phyloP scores from a whole-genome alignment of 441 rosid genomes.

The Viola pubescens region DNA sequence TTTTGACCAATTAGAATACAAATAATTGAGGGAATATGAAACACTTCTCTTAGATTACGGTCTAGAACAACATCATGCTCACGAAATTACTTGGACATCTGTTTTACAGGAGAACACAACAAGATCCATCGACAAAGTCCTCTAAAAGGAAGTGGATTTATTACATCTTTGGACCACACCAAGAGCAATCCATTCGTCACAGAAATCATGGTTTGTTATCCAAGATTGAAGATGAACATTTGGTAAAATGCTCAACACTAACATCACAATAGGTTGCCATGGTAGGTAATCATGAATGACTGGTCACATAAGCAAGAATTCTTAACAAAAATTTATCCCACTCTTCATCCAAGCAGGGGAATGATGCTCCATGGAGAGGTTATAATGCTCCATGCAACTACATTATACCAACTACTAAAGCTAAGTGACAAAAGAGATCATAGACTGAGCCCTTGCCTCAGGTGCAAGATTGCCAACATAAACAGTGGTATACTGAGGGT shows the following conservation, averaged over 20 bases:
- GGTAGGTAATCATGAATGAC: not conserved
- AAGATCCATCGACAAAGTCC: not conserved
- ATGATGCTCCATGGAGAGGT: too few relatives aligned
- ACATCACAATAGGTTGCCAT: not conserved
- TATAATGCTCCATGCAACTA: too few relatives aligned
- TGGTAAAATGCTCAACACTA: too few relatives aligned
- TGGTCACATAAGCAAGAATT: not conserved
- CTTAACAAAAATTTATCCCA: not conserved
- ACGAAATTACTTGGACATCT: not conserved
- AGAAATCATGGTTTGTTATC: too few relatives aligned
- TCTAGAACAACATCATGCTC: not conserved
- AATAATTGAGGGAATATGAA: not conserved
- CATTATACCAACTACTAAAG: too few relatives aligned
- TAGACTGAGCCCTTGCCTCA: constrained; percentile 38
- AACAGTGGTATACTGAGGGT: constrained; percentile 63
- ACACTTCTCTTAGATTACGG: not conserved
- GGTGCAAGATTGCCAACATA: constrained; percentile 84
- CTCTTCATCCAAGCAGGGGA: not conserved
- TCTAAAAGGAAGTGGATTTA: too few relatives aligned
- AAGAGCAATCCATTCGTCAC: too few relatives aligned
- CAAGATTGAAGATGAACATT: too few relatives aligned
- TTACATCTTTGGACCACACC: too few relatives aligned
- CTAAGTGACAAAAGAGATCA: not conserved
- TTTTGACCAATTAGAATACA: constrained; percentile 3
- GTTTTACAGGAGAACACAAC: not conserved